Conservation (phyloP, 768 basidiomycete genomes). For the Pholiota molesta region DNA sequence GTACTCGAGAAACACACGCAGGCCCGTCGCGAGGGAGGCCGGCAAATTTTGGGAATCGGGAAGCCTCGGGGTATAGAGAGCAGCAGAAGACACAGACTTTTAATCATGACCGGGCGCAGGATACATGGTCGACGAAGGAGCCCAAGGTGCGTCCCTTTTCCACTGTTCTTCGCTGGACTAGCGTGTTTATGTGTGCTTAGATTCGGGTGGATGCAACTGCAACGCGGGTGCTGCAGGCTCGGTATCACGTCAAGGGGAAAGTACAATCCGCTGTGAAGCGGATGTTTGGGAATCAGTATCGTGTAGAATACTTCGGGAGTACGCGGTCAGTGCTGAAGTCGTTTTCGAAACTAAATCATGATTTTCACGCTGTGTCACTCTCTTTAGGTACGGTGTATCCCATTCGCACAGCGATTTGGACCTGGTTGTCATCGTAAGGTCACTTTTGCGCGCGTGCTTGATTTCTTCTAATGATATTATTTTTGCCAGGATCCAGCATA, state of each 20-base stretch:
- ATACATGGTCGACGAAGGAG: not conserved
- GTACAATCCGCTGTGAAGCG: conserved; percentile 29
- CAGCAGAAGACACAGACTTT: too few relatives aligned
- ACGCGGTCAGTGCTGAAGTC: conserved; percentile 28
- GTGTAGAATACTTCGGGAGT: conserved; percentile 50
- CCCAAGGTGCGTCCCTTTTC: not conserved
- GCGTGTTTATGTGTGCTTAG: not conserved
- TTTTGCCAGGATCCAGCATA: conserved; percentile 27
- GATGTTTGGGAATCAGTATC: conserved; percentile 35
- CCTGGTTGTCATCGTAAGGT: conserved; percentile 51
- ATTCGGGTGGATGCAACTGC: not conserved
- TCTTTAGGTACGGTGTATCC: conserved; percentile 44
- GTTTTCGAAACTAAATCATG: not conserved
- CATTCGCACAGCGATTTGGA: conserved; percentile 50
- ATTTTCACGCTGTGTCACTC: not conserved
- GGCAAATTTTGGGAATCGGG: too few relatives aligned
- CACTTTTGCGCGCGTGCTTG: not conserved
- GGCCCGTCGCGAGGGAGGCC: too few relatives aligned
- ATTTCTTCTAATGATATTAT: not conserved
- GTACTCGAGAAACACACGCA: too few relatives aligned
- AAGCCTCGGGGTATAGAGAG: too few relatives aligned
- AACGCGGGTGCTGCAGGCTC: not conserved
- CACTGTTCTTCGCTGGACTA: not conserved
- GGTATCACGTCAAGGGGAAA: conserved; percentile 6
- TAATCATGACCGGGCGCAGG: not conserved